phyloP scores from a whole-genome alignment of 1,284 basidiomycete genomes.

The Ganoderma sp. region DNA sequence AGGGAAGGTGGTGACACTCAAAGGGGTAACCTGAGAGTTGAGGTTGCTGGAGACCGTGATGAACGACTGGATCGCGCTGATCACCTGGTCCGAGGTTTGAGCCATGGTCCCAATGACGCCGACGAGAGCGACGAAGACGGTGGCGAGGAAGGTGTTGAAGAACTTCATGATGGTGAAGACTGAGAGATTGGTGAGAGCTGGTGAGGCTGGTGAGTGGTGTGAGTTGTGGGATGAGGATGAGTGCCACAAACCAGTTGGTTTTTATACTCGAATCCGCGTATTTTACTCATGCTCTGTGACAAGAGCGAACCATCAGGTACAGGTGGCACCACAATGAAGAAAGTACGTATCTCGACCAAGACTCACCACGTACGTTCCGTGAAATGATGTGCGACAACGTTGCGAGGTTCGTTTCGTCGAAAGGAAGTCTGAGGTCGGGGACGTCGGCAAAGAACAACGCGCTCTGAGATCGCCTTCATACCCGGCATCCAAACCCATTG shows the following conservation, averaged over 20 bases:
- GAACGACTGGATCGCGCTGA: not conserved
- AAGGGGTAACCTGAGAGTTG: not conserved
- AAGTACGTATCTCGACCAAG: not conserved
- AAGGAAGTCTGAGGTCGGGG: not conserved
- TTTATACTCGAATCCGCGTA: not conserved
- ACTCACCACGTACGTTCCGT: not conserved
- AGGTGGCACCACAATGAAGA: not conserved
- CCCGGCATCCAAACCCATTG: not conserved
- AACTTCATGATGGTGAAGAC: conserved; percentile 4
- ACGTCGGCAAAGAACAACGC: not conserved
- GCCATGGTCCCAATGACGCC: conserved; percentile 3
- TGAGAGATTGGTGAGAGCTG: not conserved
- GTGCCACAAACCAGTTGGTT: not conserved
- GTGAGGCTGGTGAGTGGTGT: not conserved
- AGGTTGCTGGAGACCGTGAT: not conserved
- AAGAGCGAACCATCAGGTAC: not conserved
- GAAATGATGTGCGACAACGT: not conserved
- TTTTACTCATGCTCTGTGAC: not conserved
- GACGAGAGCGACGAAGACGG: not conserved
- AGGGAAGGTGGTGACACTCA: not conserved
- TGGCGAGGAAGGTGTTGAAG: conserved; percentile 6
- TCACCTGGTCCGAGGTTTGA: conserved; percentile 4
- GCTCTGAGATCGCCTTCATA: not conserved
- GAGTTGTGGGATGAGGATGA: not conserved
- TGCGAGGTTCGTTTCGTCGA: not conserved